Evolutionary conservation across 371 early-diverging fungal genomes (phyloP).

Genomic region (Mortierella sp.): DNA sequence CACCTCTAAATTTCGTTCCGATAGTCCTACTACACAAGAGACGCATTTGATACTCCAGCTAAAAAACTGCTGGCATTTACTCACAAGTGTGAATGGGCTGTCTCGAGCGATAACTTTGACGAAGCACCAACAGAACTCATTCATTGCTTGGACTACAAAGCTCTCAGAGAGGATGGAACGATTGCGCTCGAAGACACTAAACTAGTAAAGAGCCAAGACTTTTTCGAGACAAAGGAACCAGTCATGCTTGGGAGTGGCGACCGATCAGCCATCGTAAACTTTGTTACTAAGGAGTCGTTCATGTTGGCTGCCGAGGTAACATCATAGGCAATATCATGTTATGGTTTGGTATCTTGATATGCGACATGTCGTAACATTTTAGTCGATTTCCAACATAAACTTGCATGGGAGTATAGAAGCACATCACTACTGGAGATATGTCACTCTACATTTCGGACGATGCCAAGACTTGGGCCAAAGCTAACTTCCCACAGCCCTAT

Average conservation of each 20-base stretch:
- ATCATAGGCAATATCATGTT: neutral
- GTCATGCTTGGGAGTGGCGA: conserved; percentile 64
- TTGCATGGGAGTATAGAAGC: conserved; percentile 44
- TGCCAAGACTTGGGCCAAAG: conserved; percentile 73
- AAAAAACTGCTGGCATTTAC: conserved; percentile 66
- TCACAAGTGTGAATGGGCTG: conserved; percentile 77
- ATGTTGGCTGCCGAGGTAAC: conserved; percentile 74
- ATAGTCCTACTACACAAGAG: conserved; percentile 75
- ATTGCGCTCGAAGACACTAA: conserved; percentile 60
- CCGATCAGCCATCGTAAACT: conserved; percentile 69
- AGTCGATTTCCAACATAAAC: neutral
- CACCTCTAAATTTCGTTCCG: neutral
- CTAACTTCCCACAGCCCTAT: conserved; percentile 69
- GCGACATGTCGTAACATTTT: too few relatives aligned
- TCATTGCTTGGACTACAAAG: conserved; percentile 73
- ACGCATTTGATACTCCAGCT: conserved; percentile 69
- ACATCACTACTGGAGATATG: conserved; percentile 60
- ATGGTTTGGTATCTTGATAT: neutral
- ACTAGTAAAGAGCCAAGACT: conserved; percentile 74
- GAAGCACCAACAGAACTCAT: conserved; percentile 69
- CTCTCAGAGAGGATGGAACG: conserved; percentile 55
- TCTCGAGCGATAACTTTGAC: conserved; percentile 64
- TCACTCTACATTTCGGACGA: conserved; percentile 71
- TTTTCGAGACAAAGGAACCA: conserved; percentile 66
- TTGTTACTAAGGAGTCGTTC: conserved; percentile 74